These are phyloP conservation scores for Spongospora subterranea DNA, from an alignment of 208 protist species.

Conservation along the genomic window DNA sequence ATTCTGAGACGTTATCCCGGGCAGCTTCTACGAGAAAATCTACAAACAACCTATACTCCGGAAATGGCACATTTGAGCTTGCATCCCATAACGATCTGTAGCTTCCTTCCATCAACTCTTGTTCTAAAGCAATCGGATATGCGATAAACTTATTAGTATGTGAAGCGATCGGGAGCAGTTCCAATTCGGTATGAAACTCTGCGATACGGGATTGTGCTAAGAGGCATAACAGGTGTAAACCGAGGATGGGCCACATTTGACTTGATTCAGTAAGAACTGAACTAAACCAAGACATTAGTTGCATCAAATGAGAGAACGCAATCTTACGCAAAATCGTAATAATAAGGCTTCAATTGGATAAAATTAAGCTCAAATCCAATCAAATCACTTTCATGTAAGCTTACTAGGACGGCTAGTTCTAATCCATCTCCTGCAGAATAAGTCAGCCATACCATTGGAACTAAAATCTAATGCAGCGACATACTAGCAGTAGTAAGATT, in stretches of 20 bases:
- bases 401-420: not conserved
- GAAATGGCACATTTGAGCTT: constrained; percentile 49
- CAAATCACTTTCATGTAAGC: constrained; percentile 9
- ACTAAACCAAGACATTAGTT: not conserved
- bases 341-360: constrained; percentile 33
- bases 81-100: constrained; percentile 65
- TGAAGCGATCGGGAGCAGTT: constrained; percentile 69
- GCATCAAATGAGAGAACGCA: constrained; percentile 1
- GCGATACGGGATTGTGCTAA: constrained; percentile 71
- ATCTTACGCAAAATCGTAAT: constrained; percentile 37
- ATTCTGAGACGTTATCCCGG: constrained; percentile 66
- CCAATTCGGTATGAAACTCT: constrained; percentile 74
- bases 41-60: constrained; percentile 62
- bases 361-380: constrained; percentile 8
- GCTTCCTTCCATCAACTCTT: constrained; percentile 73
- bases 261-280: constrained; percentile 59
- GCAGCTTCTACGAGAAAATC: constrained; percentile 64
- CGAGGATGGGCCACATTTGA: constrained; percentile 66
- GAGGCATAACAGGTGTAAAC: constrained; percentile 69
- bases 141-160: constrained; percentile 68
- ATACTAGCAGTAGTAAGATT: not conserved
- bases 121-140: constrained; percentile 70
- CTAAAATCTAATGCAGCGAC: not conserved
- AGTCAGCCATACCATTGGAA: not conserved
- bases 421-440: not conserved